Conservation (phyloP, 2,329 filamentous ascomycete species). For the Monilinia fructigena region DNA sequence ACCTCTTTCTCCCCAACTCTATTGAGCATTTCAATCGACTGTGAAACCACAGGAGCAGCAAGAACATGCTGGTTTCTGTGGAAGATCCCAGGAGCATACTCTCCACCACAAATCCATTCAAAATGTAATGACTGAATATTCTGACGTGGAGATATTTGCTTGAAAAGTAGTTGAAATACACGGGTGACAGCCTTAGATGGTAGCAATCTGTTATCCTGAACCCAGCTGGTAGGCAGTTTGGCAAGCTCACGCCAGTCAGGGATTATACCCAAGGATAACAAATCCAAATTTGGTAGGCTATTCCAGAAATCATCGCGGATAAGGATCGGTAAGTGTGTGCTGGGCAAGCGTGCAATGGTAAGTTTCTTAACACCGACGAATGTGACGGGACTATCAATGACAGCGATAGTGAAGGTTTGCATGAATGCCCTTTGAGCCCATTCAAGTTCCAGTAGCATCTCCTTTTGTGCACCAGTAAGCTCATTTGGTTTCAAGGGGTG, state of each 20-base stretch:
- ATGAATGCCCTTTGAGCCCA: slow-evolving; percentile 69
- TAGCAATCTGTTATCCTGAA: slow-evolving; percentile 49
- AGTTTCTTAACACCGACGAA: slow-evolving; percentile 58
- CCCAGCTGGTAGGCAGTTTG: slow-evolving; percentile 51
- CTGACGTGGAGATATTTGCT: slow-evolving; percentile 48
- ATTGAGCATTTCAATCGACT: slow-evolving; percentile 40
- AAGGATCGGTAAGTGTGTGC: slow-evolving; percentile 56
- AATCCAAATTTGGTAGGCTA: slow-evolving; percentile 52
- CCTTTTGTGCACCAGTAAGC: slow-evolving; percentile 62
- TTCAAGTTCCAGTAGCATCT: slow-evolving; percentile 66
- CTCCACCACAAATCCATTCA: slow-evolving; percentile 67
- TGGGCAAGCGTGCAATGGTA: slow-evolving; percentile 64
- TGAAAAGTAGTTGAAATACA: slow-evolving; percentile 54
- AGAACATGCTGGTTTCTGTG: slow-evolving; percentile 63
- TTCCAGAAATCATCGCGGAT: slow-evolving; percentile 61
- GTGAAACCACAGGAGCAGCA: slow-evolving; percentile 53
- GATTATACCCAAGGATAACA: slow-evolving; percentile 59
- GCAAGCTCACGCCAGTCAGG: slow-evolving; percentile 64
- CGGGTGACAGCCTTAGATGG: slow-evolving; percentile 52
- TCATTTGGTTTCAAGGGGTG: slow-evolving; percentile 47
- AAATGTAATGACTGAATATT: slow-evolving; percentile 60
- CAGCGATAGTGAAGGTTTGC: slow-evolving; percentile 63
- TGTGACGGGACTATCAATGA: slow-evolving; percentile 57
- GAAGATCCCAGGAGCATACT: slow-evolving; percentile 60
- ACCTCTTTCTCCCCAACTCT: slow-evolving; percentile 37